Conservation (phyloP, 306 rosid genomes). For the Crotalaria pallida region DNA sequence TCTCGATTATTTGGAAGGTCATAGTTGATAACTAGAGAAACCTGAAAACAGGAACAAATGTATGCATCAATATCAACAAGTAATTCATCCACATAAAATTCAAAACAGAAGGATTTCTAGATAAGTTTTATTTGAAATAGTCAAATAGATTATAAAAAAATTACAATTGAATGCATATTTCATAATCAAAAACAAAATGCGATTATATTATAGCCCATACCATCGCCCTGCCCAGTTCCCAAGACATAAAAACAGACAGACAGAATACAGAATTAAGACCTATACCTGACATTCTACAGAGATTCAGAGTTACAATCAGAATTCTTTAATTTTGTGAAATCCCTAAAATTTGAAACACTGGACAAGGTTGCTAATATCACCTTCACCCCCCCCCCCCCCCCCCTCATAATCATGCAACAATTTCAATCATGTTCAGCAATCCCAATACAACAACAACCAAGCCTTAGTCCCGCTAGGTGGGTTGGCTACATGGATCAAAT, state of each 20-base stretch:
- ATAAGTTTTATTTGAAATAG: not conserved
- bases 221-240: not conserved
- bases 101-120: not conserved
- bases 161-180: not conserved
- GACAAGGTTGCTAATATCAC: not conserved
- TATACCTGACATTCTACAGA: not conserved
- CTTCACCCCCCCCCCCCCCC: too few relatives aligned
- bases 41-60: conserved; percentile 38
- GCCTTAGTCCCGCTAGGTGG: too few relatives aligned
- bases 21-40: conserved; percentile 86
- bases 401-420: not conserved
- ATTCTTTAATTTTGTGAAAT: not conserved
- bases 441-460: too few relatives aligned
- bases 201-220: not conserved
- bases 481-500: too few relatives aligned
- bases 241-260: not conserved
- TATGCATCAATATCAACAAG: conserved; percentile 1
- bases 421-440: not conserved
- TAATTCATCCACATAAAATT: not conserved
- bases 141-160: not conserved
- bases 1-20: conserved; percentile 99
- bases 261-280: not conserved
- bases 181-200: not conserved
- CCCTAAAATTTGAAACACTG: not conserved
- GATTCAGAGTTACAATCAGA: not conserved